phyloP scores from a whole-genome alignment of 208 protist genomes.

The Leishmania martiniquensis region DNA sequence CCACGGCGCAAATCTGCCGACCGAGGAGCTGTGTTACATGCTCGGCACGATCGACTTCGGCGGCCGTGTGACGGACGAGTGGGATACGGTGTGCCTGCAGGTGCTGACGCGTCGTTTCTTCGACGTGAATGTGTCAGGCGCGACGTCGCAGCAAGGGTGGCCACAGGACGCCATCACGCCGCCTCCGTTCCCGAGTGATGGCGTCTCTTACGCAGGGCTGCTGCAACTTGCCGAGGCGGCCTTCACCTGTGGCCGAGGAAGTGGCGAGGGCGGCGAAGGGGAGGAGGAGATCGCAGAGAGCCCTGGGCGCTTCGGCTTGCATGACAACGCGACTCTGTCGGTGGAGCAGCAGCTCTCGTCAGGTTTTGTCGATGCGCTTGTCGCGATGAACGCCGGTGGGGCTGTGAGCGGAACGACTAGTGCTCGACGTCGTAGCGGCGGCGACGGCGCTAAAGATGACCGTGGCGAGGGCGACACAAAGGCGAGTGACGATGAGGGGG shows the following conservation, averaged over 20 bases:
- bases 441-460: constrained; percentile 37
- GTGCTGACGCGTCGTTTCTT: constrained; percentile 84
- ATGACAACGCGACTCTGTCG: constrained; percentile 95
- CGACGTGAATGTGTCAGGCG: constrained; percentile 24
- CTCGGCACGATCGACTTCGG: constrained; percentile 95
- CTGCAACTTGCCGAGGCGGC: constrained; percentile 59
- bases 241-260: constrained; percentile 51
- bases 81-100: constrained; percentile 83
- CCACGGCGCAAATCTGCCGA: constrained; percentile 43
- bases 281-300: constrained; percentile 37
- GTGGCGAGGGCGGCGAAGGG: constrained; percentile 23
- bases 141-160: constrained; percentile 26
- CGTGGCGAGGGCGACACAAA: constrained; percentile 31
- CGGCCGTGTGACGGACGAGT: constrained; percentile 94
- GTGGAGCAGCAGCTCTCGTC: constrained; percentile 67
- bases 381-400: constrained; percentile 54
- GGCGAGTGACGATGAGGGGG: constrained; percentile 27
- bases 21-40: constrained; percentile 89
- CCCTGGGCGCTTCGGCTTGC: constrained; percentile 93
- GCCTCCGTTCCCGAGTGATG: constrained; percentile 47
- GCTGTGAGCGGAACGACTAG: constrained; percentile 2
- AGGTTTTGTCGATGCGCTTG: constrained; percentile 47
- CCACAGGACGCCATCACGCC: constrained; percentile 54
- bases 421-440: constrained; percentile 1
- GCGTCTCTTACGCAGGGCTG: constrained; percentile 48